Conservation (phyloP, 495 filamentous ascomycete genomes). For the Usnea hakonensis region DNA sequence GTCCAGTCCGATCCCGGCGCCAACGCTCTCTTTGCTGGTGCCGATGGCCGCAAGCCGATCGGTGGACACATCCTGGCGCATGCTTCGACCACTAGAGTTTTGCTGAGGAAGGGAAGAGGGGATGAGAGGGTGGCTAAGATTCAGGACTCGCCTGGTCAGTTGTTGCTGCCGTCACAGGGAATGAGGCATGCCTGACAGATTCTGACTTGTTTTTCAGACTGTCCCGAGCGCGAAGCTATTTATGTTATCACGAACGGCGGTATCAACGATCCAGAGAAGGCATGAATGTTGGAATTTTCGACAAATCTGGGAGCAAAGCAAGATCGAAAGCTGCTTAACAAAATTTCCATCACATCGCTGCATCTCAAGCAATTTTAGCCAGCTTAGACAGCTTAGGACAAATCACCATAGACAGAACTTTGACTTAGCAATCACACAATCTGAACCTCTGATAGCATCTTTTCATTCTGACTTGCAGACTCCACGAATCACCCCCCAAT, state of each 20-base stretch:
- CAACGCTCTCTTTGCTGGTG: conserved; percentile 69
- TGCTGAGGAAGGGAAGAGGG: conserved; percentile 68
- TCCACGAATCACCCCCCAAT: conserved; percentile 17
- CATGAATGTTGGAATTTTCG: neutral
- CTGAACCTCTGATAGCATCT: neutral
- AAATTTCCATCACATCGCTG: conserved; percentile 7
- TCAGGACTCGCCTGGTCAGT: conserved; percentile 63
- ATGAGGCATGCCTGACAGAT: neutral
- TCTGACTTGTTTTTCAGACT: conserved; percentile 41
- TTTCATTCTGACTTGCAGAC: neutral
- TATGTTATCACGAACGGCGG: conserved; percentile 76
- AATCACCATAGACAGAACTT: neutral
- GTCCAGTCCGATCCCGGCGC: conserved; percentile 77
- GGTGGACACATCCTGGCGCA: conserved; percentile 77
- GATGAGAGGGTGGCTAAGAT: conserved; percentile 77
- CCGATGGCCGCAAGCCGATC: conserved; percentile 67
- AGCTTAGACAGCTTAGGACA: neutral
- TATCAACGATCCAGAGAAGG: conserved; percentile 65
- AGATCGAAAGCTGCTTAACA: neutral
- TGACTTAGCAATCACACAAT: neutral
- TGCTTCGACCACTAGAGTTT: conserved; percentile 65
- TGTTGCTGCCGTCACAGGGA: neutral
- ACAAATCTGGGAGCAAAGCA: neutral
- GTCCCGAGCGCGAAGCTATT: conserved; percentile 67
- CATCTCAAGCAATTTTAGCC: neutral